Base-by-base conservation (phyloP, 257 asterid species). In the Anisodus tanguticus region DNA sequence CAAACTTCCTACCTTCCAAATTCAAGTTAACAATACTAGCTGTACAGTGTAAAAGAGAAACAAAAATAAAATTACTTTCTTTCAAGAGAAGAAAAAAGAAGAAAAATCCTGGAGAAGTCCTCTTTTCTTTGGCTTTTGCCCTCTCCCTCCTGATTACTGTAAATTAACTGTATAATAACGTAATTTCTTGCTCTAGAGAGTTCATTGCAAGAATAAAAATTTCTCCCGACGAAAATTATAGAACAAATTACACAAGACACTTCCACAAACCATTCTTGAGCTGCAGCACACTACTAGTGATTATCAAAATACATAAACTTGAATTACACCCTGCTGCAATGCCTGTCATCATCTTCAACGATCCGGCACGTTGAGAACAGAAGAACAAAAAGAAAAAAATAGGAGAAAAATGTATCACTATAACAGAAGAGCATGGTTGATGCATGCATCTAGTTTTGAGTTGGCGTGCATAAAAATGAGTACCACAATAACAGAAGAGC, bases 261-360 rank as follows among this genome's bases (percentile, higher is more conserved):
- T 91, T 81, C 71, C 84, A 89, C 90, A 87, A 88, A 83, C 86
- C 90, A 88, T 84, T 83, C 88, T 89, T 84, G 87, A 67, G 87
- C 88, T 59, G 85, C 88, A 79, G 72, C 87, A 86, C 84, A 70
- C 76, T 47, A 74, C 81, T 59, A 58, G 70, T 81, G 85, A 79
- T 85, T 77, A 85, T 84, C 53, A 47, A 87, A 69, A 77, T 51
- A 53, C 88, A 90, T 90, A 31, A 31, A 87, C 84, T 92, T 87
- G 87, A 87, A 89, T 87, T 86, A 89, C 91, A 89, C 74, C 85
- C 86, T 51, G 88, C 91, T 90, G 87, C 90, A 88, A 86, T 78
- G 72, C 87, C 90, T 62, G 41, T n/a, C 80, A 71, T 80, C 67
- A 81, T 53, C 81, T 87, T 87, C 60, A 79, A 84, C n/a, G 58